Evolutionary conservation across 225 moss, liverwort and hornwort species (phyloP), one percentile per base, ranked within the genome.

Genomic region (Pseudoscleropodium purum): DNA sequence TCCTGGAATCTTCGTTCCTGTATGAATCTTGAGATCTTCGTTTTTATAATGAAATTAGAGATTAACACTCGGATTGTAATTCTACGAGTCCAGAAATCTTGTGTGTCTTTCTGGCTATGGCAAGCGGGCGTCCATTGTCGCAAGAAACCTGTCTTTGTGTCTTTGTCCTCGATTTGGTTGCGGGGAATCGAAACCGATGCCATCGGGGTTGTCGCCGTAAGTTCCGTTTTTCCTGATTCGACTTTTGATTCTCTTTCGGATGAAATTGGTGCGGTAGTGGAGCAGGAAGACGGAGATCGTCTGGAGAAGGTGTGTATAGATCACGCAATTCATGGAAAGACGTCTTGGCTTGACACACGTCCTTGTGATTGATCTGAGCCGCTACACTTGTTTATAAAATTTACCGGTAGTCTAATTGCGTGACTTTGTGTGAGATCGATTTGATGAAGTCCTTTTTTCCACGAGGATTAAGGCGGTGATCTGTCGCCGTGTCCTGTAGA

Each of bases 1-100:
- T 24, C 6, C 6, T 13, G 8, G 7, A 31, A 8, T 86, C 65
- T 78, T 52, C 16, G 24, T 11, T 1, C 0, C 0, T 5, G 0
- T 0, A 2, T 37, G 27, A 37, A 62, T 31, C 8, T 5, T 39
- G 13, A 72, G 51, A 81, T 87, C 88, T 88, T 75, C 34, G 24
- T 72, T 62, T 47, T 63, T 9, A 14, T 27, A 1, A 0, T 19
- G 4, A 37, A 65, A 20, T 57, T 37, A 6, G 45, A 59, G 89
- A 77, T 27, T 41, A 2, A 9, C 73, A 7, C 36, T 60, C 20
- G 37, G 12, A 59, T 10, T 30, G 33, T 24, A 64, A 43, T 24
- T 65, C 85, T 20, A 70, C 31, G n/a, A 84, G 56, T 39, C 30
- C 18, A 16, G 33, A 51, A 84, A 72, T 62, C 31, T 49, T 82